Evolutionary conservation across 306 rosid species (phyloP).

Genomic region (Alnus rubra): DNA sequence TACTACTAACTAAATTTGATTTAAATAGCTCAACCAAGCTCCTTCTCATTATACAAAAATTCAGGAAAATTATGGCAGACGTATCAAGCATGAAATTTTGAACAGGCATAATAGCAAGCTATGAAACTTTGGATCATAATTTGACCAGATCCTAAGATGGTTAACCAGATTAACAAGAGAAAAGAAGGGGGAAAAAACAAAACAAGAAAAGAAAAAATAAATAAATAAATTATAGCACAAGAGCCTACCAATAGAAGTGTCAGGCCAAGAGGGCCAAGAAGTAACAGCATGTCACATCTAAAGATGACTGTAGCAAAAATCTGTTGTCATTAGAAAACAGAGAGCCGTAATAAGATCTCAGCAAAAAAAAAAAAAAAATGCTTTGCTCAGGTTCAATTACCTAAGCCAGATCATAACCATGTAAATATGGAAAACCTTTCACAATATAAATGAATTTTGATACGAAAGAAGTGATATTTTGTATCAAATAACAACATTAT

Average conservation of each 20-base stretch:
- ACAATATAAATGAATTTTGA: neutral
- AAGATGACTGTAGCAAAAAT: conserved; percentile 75
- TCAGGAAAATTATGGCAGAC: neutral
- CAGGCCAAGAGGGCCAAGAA: conserved; percentile 80
- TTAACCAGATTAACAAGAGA: conserved; percentile 8
- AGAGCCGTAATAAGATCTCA: conserved; percentile 23
- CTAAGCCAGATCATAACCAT: neutral
- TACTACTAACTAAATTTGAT: neutral
- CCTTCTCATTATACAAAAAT: neutral
- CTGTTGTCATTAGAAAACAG: conserved; percentile 47
- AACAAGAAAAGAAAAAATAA: neutral
- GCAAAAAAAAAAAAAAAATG: neutral
- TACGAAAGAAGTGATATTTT: too few relatives aligned
- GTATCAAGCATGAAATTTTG: neutral
- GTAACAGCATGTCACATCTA: conserved; percentile 88
- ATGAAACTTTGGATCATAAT: neutral
- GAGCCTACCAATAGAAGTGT: conserved; percentile 74
- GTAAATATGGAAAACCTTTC: neutral
- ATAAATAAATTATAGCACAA: conserved; percentile 5
- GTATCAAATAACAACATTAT: too few relatives aligned
- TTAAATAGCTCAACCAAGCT: neutral
- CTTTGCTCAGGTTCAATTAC: too few relatives aligned
- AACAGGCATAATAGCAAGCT: neutral
- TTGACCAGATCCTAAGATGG: neutral
- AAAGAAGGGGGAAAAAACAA: neutral